A percentile compares a stretch with the other conserved stretches of the same genome.
Conservation (phyloP, 2,329 filamentous ascomycete genomes). For the Biscogniauxia sp. region DNA sequence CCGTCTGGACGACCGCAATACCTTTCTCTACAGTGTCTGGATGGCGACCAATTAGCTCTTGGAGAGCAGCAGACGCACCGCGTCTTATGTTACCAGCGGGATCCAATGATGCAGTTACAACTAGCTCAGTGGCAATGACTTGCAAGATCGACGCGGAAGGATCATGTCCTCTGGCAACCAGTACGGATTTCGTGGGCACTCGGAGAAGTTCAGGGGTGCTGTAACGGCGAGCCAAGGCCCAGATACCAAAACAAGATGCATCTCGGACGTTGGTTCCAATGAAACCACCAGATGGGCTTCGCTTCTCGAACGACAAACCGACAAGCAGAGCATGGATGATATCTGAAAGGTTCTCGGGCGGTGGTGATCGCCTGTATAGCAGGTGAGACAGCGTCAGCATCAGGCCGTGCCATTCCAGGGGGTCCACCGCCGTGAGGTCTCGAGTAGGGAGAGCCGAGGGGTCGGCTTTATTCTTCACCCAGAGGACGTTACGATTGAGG, state of each 20-base stretch:
- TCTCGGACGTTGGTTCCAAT: conserved; percentile 89
- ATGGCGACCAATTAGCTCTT: conserved; percentile 91
- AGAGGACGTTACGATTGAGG: conserved; percentile 58
- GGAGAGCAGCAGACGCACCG: conserved; percentile 87
- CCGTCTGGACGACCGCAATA: conserved; percentile 80
- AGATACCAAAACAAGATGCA: conserved; percentile 93
- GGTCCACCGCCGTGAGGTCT: conserved; percentile 73
- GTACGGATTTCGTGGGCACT: conserved; percentile 51
- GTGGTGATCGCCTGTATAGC: conserved; percentile 79
- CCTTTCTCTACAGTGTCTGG: conserved; percentile 80
- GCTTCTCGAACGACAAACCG: conserved; percentile 84
- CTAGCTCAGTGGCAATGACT: conserved; percentile 74
- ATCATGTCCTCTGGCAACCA: conserved; percentile 38
- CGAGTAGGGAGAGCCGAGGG: conserved; percentile 38
- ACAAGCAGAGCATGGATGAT: conserved; percentile 76
- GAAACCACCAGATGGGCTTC: conserved; percentile 79
- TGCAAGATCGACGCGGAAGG: conserved; percentile 60
- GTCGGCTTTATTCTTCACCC: conserved; percentile 40
- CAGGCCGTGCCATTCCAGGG: conserved; percentile 87
- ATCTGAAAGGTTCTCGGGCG: conserved; percentile 64
- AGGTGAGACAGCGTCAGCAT: conserved; percentile 85
- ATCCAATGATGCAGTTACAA: conserved; percentile 80
- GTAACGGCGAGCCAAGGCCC: conserved; percentile 87
- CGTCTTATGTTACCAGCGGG: conserved; percentile 90
- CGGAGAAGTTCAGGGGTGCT: conserved; percentile 71